Evolutionary conservation across 2,329 filamentous ascomycete genomes (phyloP).

Genomic region (Allantophomopsis cytisporea): DNA sequence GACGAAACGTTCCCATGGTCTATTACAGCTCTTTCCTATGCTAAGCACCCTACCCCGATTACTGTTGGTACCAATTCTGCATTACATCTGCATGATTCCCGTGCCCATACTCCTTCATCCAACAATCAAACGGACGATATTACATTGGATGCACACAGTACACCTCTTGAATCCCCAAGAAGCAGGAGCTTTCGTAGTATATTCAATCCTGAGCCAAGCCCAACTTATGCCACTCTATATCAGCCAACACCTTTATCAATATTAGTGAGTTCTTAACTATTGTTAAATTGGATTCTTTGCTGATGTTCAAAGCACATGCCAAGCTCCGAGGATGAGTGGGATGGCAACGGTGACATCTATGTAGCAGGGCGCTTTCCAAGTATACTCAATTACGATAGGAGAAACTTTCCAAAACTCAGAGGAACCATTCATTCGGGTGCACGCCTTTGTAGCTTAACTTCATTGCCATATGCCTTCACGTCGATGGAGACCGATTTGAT

Average conservation of each 20-base stretch:
- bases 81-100: slow-evolving; percentile 71
- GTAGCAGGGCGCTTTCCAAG: slow-evolving; percentile 81
- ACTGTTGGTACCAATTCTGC: slow-evolving; percentile 75
- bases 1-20: slow-evolving; percentile 65
- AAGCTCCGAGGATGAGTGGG: slow-evolving; percentile 25
- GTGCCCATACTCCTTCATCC: slow-evolving; percentile 21
- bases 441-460: slow-evolving; percentile 58
- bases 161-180: too few relatives aligned
- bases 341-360: slow-evolving; percentile 60
- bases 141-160: too few relatives aligned
- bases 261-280: too few relatives aligned
- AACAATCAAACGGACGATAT: background rate
- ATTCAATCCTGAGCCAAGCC: slow-evolving; percentile 31
- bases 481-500: slow-evolving; percentile 46
- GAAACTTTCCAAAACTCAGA: slow-evolving; percentile 66
- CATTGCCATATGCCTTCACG: slow-evolving; percentile 54
- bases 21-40: slow-evolving; percentile 69
- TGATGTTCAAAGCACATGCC: slow-evolving; percentile 61
- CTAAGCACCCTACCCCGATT: slow-evolving; percentile 52
- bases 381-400: slow-evolving; percentile 78
- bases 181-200: slow-evolving; percentile 1
- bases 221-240: slow-evolving; percentile 56
- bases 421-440: slow-evolving; percentile 77
- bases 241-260: slow-evolving; percentile 34
- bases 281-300: slow-evolving; percentile 46